Evolutionary conservation across 805 yeast species (phyloP).

Genomic region (Candida vartiovaarae): DNA sequence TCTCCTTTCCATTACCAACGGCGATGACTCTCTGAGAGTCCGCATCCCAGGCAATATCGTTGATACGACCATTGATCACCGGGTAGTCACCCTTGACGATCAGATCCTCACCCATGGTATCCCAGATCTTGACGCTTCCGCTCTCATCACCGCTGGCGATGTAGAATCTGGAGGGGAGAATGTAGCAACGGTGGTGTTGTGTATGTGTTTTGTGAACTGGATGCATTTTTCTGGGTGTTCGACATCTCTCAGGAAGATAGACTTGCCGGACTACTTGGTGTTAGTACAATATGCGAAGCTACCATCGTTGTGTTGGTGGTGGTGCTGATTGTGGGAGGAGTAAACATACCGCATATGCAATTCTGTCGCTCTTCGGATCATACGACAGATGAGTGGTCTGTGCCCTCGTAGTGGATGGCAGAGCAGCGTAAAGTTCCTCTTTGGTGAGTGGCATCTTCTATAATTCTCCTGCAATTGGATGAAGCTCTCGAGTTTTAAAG

Average conservation of each 20-base stretch:
- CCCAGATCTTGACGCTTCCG: conserved; percentile 92
- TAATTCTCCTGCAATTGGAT: no score
- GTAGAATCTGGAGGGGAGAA: conserved; percentile 84
- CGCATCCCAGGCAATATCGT: conserved; percentile 86
- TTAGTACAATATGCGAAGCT: neutral
- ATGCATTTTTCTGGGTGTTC: conserved; percentile 40
- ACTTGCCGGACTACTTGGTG: conserved; percentile 48
- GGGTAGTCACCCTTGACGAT: conserved; percentile 73
- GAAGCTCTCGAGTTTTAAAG: no score
- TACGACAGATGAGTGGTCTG: conserved; percentile 67
- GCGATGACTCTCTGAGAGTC: conserved; percentile 83
- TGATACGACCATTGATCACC: conserved; percentile 73
- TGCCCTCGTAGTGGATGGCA: conserved; percentile 72
- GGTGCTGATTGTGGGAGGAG: neutral
- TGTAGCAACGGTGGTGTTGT: conserved; percentile 71
- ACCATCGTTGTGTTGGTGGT: no score
- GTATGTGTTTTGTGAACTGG: conserved; percentile 72
- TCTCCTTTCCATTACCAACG: conserved; percentile 90
- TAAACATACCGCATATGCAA: conserved; percentile 56
- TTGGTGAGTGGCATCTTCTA: no score
- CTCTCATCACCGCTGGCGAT: conserved; percentile 87
- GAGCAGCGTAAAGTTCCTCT: conserved; percentile 49
- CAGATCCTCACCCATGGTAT: conserved; percentile 46
- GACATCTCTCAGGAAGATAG: conserved; percentile 65
- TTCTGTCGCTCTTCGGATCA: conserved; percentile 57